Evolutionary conservation across 2,329 filamentous ascomycete species (phyloP), one percentile per base, ranked within the genome.

Genomic region (Penicillium sp.): DNA sequence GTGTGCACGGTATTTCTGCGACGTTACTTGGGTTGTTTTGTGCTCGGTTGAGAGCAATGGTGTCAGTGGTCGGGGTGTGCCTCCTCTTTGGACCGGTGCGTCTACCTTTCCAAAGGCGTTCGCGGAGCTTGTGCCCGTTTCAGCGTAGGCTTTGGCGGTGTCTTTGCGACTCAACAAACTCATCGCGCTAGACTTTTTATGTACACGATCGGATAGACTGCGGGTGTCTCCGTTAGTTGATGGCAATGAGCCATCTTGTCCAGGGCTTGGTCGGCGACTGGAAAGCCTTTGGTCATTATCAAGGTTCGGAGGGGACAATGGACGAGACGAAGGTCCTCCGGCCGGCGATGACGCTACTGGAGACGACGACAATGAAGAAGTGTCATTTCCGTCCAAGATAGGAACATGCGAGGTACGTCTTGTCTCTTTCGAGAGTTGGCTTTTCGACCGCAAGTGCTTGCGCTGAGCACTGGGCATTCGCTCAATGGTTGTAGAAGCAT

Each of bases 401-500:
- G 49, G 54, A 41, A 47, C 36, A 23, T 29, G 49, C 4, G 54
- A 53, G 13, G 29, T n/a, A 15, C 21, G 34, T 33, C 43, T 53
- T 15, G 60, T 60, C 39, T 70, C 73, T 52, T 72, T 75, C 25
- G 73, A 75, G 33, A 71, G 68, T 51, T 78, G 75, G 58, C 68
- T 77, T 61, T 74, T 74, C 27, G 72, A 70, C 51, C 73, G 73
- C 15, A 73, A 65, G 45, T 75, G 70, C 56, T 68, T 78, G 49
- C 76, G 76, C 43, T 72, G 69, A 41, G 84, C 77, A 8, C 84
- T 74, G 0, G 86, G 79, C 4, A 58, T 58, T 62, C 89, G 87
- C 67, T 93, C 89, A 60, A 94, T 91, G 0, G 89, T 92, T 77
- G 91, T 92, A 1, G 92, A 95, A 7, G 94, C 94, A 73, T 97